Percentiles rank a stretch among this genome's conserved stretches.
Evolutionary conservation across 1,139 yeast species (phyloP).

Genomic region (Yamadazyma friedrichii): DNA sequence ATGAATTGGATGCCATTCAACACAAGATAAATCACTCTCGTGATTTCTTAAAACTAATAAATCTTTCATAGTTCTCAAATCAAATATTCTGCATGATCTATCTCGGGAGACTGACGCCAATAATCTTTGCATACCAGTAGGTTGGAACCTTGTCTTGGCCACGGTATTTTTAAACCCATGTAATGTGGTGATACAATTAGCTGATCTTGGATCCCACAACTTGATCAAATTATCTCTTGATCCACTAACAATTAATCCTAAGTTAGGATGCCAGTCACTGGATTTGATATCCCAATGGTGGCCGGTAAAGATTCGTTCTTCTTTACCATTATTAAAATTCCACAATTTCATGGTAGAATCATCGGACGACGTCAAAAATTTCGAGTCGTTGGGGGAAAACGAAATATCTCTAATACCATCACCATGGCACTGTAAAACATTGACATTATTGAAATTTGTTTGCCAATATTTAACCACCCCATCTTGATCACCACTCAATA

Average conservation of each 20-base stretch:
- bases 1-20: slow-evolving; percentile 93
- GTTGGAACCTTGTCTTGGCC: slow-evolving; percentile 78
- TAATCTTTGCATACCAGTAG: slow-evolving; percentile 62
- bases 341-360: slow-evolving; percentile 87
- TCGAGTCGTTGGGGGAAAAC: slow-evolving; percentile 86
- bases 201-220: slow-evolving; percentile 92
- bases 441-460: slow-evolving; percentile 94
- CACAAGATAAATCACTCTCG: slow-evolving; percentile 80
- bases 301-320: slow-evolving; percentile 78
- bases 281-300: slow-evolving; percentile 99
- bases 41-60: slow-evolving; percentile 70
- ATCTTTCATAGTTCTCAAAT: slow-evolving; percentile 80
- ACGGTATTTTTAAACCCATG: slow-evolving; percentile 95
- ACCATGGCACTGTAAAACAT: slow-evolving; percentile 75
- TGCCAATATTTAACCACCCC: slow-evolving; percentile 96
- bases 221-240: slow-evolving; percentile 92
- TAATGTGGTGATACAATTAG: slow-evolving; percentile 71
- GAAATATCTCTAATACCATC: slow-evolving; percentile 85
- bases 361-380: slow-evolving; percentile 89
- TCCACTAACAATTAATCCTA: slow-evolving; percentile 83
- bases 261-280: slow-evolving; percentile 92
- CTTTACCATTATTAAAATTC: slow-evolving; percentile 89
- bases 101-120: slow-evolving; percentile 89
- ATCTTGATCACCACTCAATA: slow-evolving; percentile 88
- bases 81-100: slow-evolving; percentile 83